Percentiles rank a stretch among this genome's conserved stretches.
phyloP scores from a whole-genome alignment of 768 basidiomycete genomes.

The Cyclocybe cylindracea region DNA sequence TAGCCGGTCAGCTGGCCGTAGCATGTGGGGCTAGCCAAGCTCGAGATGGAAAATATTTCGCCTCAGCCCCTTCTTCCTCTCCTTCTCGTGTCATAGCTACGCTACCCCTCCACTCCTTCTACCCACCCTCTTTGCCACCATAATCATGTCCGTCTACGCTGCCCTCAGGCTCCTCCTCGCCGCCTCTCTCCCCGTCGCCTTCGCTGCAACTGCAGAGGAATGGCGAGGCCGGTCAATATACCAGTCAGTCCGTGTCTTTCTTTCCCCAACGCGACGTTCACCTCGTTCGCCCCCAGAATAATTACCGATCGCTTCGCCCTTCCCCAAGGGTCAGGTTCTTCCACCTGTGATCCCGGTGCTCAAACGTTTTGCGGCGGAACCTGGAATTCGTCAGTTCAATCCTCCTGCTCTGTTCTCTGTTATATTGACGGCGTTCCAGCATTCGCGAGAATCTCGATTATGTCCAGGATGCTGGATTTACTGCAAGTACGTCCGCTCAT shows the following conservation, averaged over 20 bases:
- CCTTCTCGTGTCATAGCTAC: slow-evolving; percentile 6
- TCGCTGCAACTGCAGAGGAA: slow-evolving; percentile 67
- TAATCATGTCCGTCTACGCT: slow-evolving; percentile 17
- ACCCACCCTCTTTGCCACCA: slow-evolving; percentile 18
- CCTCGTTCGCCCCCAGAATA: slow-evolving; percentile 38
- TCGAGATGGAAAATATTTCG: slow-evolving; percentile 1
- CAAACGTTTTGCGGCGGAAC: slow-evolving; percentile 87
- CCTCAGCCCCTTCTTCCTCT: slow-evolving; percentile 14
- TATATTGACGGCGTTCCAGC: slow-evolving; percentile 24
- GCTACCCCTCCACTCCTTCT: slow-evolving; percentile 13
- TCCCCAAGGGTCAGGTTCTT: slow-evolving; percentile 50
- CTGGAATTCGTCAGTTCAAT: slow-evolving; percentile 58
- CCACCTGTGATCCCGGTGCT: slow-evolving; percentile 54
- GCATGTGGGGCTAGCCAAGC: no score
- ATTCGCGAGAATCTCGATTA: slow-evolving; percentile 82
- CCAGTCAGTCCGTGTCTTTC: slow-evolving; percentile 48
- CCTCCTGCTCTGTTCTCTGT: not conserved
- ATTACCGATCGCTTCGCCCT: slow-evolving; percentile 80
- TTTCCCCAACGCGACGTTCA: not conserved
- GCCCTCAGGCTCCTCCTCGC: slow-evolving; percentile 15
- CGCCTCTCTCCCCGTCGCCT: slow-evolving; percentile 27
- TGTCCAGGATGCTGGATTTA: slow-evolving; percentile 80
- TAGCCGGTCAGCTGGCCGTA: no score
- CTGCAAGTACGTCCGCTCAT: slow-evolving; percentile 50
- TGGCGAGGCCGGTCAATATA: slow-evolving; percentile 82